Evolutionary conservation across 345 rosid species (phyloP), one percentile per base, ranked within the genome.

Genomic region (Rhodamnia argentea): DNA sequence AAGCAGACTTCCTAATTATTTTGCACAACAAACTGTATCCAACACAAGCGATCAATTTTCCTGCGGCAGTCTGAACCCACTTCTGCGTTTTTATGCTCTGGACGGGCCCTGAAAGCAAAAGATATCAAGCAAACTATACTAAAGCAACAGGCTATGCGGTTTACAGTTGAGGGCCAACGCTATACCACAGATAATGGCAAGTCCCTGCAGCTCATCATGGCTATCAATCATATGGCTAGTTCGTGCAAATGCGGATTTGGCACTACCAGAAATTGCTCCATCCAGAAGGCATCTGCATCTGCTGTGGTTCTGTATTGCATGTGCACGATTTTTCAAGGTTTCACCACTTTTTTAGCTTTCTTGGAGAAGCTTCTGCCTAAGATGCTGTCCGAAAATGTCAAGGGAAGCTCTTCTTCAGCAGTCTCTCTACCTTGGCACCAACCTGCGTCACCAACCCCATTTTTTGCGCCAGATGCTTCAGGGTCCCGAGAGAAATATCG

Each of bases 341-440:
- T 87, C 83, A 16, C 32, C 83, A 91, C 90, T 76, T 89, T 93
- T 89, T 86, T 92, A 87, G 96, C 95, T 88, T 88, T 92, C 52
- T 89, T 90, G 1, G 96, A 96, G 89, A 96, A 95, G 87, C 84
- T 93, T 88, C 89, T 92, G 14, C 85, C 88, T 83, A 88, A 70
- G 84, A 58, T 51, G 84, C 82, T 88, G 92, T 94, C 90, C 22
- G 96, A 94, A 86, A 97, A 94, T 52, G 99, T 95, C 86, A 96
- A 85, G 20, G 99, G 99, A 86, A 93, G 93, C 84, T 96, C 99
- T 90, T 92, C 98, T 44, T 95, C 95, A 10, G 86, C 74, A 70
- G 86, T 42, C 85, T 90, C 94, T 83, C 92, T 88, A 76, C 89
- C 89, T 87, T 92, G 91, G 58, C 88, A 84, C 98, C 96, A 92